Evolutionary conservation across 495 filamentous ascomycete species (phyloP).

Genomic region (Neurospora sp.): DNA sequence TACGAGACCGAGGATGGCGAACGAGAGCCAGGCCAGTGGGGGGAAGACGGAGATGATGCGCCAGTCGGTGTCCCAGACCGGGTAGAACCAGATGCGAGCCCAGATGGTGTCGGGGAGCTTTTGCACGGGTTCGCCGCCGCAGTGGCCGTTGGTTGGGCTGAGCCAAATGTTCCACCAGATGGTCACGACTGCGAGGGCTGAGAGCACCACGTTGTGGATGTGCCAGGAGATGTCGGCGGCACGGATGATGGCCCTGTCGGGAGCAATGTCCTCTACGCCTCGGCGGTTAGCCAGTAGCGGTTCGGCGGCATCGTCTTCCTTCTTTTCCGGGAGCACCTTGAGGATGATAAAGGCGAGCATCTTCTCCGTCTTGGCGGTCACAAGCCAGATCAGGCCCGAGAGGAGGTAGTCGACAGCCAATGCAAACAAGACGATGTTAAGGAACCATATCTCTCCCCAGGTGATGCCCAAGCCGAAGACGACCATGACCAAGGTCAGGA

Average conservation of each 20-base stretch:
- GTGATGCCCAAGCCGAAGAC: constrained; percentile 9
- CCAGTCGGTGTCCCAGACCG: not conserved
- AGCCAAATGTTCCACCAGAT: constrained; percentile 29
- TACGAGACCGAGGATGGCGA: constrained; percentile 25
- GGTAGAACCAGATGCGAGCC: constrained; percentile 20
- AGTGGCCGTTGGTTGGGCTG: constrained; percentile 21
- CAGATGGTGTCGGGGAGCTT: constrained; percentile 5
- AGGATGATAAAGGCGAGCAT: constrained; percentile 11
- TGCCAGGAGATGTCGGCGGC: constrained; percentile 24
- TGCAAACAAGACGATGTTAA: constrained; percentile 25
- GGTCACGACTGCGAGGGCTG: constrained; percentile 11
- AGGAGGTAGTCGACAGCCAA: constrained; percentile 26
- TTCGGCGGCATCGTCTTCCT: constrained; percentile 10
- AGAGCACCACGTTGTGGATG: constrained; percentile 16
- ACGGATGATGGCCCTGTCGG: constrained; percentile 15
- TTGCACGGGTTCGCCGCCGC: constrained; percentile 3
- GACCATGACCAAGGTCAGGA: constrained; percentile 14
- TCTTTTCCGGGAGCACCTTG: constrained; percentile 8
- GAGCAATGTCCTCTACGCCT: constrained; percentile 3
- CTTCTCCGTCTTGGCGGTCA: constrained; percentile 13
- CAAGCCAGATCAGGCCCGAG: constrained; percentile 21
- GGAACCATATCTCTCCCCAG: constrained; percentile 18
- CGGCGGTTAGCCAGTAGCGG: constrained; percentile 10
- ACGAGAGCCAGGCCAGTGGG: constrained; percentile 26
- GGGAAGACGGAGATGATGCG: constrained; percentile 21